These are phyloP conservation scores for Simmondsia chinensis DNA, from an alignment of 148 eudicot genomes.

Conservation along the genomic window DNA sequence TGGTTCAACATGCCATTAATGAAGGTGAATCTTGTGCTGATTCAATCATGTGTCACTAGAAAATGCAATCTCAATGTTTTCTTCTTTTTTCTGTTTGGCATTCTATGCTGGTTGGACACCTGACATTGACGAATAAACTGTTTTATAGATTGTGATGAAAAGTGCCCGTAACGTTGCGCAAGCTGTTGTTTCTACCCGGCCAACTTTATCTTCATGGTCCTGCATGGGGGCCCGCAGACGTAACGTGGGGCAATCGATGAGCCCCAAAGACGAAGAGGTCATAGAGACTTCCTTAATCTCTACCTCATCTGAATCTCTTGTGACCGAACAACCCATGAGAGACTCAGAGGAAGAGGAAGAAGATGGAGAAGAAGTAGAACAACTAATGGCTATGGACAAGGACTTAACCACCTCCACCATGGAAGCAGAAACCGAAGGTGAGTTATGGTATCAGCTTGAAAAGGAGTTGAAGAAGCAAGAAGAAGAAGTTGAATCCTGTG, in stretches of 20 bases:
- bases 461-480: slow-evolving; percentile 59
- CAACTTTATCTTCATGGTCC: slow-evolving; percentile 76
- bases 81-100: background rate
- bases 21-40: too few species aligned
- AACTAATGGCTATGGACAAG: slow-evolving; percentile 29
- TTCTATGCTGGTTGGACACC: background rate
- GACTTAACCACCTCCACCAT: slow-evolving; percentile 37
- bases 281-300: slow-evolving; percentile 38
- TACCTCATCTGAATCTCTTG: slow-evolving; percentile 28
- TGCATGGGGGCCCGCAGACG: slow-evolving; percentile 96
- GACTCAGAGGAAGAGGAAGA: slow-evolving; percentile 42
- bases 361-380: slow-evolving; percentile 57
- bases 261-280: slow-evolving; percentile 33
- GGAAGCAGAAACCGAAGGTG: slow-evolving; percentile 65
- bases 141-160: slow-evolving; percentile 74
- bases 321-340: slow-evolving; percentile 19
- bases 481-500: slow-evolving; percentile 30
- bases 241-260: slow-evolving; percentile 25
- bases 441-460: slow-evolving; percentile 76
- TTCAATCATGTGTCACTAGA: too few species aligned
- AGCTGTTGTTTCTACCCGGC: slow-evolving; percentile 82
- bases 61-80: too few species aligned
- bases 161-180: slow-evolving; percentile 85
- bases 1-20: too few species aligned
- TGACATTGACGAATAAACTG: background rate